Conservation (phyloP, 441 rosid genomes). For the Bocquillonia castaneifolia region DNA sequence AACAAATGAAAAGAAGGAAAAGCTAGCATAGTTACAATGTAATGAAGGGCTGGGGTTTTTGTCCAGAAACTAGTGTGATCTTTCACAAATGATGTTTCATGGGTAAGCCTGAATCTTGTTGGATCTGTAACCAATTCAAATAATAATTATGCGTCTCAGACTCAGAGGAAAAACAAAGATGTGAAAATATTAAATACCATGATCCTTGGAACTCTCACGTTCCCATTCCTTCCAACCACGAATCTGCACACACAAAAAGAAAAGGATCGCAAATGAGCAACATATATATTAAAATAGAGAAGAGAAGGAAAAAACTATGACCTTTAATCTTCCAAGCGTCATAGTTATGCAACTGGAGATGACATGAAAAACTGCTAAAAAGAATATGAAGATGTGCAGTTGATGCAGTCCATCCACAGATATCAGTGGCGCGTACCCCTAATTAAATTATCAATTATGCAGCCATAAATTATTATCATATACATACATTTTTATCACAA, state of each 20-base stretch:
- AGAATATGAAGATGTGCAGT: constrained; percentile 82
- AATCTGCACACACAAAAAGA: constrained; percentile 50
- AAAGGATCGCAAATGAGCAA: background rate
- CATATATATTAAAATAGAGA: too few species aligned
- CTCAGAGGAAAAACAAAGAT: background rate
- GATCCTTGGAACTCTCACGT: constrained; percentile 33
- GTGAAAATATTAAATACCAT: constrained; percentile 37
- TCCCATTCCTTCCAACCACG: constrained; percentile 82
- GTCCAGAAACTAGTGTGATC: constrained; percentile 59
- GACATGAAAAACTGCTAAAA: constrained; percentile 90
- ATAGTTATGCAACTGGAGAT: constrained; percentile 64
- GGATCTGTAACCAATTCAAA: too few species aligned
- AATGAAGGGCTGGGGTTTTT: constrained; percentile 44
- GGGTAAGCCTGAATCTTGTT: constrained; percentile 79
- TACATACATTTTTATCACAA: too few species aligned
- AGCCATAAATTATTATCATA: too few species aligned
- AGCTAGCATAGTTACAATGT: constrained; percentile 44
- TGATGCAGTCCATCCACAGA: constrained; percentile 79
- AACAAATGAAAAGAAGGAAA: background rate
- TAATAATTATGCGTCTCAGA: too few species aligned
- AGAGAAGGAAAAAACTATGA: too few species aligned
- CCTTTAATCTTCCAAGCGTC: constrained; percentile 91
- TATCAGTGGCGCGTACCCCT: constrained; percentile 64
- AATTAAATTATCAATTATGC: too few species aligned
- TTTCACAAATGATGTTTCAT: constrained; percentile 81